phyloP scores from a whole-genome alignment of 2,329 filamentous ascomycete species.

The Aspergillus persii region DNA sequence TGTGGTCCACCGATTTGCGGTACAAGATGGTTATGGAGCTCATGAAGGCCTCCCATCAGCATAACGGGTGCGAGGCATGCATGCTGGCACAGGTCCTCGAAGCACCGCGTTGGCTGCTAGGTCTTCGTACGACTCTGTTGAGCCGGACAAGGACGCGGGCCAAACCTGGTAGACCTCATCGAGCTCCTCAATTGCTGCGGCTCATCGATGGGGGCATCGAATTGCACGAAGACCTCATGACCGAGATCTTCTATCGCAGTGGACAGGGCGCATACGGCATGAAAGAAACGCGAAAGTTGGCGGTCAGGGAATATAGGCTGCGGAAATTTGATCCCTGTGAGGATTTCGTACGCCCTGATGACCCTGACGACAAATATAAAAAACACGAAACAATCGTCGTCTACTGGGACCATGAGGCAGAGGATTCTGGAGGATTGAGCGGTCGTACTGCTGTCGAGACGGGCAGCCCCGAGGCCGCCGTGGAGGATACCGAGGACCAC shows the following conservation, averaged over 20 bases:
- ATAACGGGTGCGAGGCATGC: constrained; percentile 37
- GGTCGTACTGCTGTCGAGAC: background rate
- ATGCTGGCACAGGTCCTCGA: constrained; percentile 33
- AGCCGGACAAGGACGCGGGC: constrained; percentile 30
- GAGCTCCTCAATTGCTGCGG: constrained; percentile 23
- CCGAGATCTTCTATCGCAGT: constrained; percentile 14
- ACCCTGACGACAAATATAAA: background rate
- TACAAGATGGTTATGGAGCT: background rate
- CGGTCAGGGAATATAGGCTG: background rate
- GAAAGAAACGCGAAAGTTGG: background rate
- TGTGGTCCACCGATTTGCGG: constrained; percentile 26
- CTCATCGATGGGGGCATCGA: constrained; percentile 32
- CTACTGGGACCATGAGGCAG: background rate
- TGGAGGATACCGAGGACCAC: background rate
- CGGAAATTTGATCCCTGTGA: too few species aligned
- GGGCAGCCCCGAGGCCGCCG: background rate
- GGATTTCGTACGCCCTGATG: too few species aligned
- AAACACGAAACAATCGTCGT: background rate
- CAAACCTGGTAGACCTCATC: constrained; percentile 12
- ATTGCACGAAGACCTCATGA: constrained; percentile 6
- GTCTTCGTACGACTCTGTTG: constrained; percentile 30
- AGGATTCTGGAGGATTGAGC: background rate
- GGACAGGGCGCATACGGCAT: constrained; percentile 1
- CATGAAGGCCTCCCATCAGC: constrained; percentile 17
- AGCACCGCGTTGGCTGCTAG: constrained; percentile 24